Base-by-base conservation (phyloP, 768 basidiomycete species). In the Mycena epipterygia region DNA sequence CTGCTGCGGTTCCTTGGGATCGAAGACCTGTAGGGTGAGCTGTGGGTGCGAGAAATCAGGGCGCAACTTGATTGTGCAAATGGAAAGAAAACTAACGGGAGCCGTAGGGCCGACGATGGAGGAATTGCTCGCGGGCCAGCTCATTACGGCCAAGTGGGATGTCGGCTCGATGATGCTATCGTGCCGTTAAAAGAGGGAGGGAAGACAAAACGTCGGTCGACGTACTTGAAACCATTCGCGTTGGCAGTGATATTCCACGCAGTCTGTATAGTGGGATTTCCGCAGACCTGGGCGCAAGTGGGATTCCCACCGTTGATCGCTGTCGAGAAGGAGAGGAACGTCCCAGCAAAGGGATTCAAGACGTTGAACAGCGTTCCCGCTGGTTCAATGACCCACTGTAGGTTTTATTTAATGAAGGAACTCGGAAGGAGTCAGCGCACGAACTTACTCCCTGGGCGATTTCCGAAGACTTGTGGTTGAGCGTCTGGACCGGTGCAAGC, bases 401-500 rank as follows among this genome's bases (percentile, higher is more conserved):
- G 21, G 19, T 27, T 19, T 23, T 23, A n/a, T 51, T 21, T 23
- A 62, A n/a, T 17, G 19, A 33, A 12, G 14, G 32, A 51, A 16
- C 25, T 7, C 12, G 16, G 23, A 19, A 27, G 4, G 12, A 30
- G 16, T n/a, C n/a, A n/a, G n/a, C n/a, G 5, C 6, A 21, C n/a
- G 37, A 25, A 30, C 51, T 39, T 29, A 55, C 62, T 29, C 8
- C 51, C 25, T 64, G 52, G 29, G 53, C 52, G 41, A 9, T 23
- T 33, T 39, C 30, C 11, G 21, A 6, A 30, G 32, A 9, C 21
- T 56, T 56, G 27, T 46, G 53, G 23, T 41, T 42, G n/a, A 64
- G 46, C 49, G 62, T 56, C 52, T 64, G 63, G 29, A 64, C 63
- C 2, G 63, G 63, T 14, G 53, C 21, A 25, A 64, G 52, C 19